Percentiles rank a stretch among this genome's conserved stretches.
Conservation (phyloP, 495 filamentous ascomycete species). For the Alectoria sarmentosa region DNA sequence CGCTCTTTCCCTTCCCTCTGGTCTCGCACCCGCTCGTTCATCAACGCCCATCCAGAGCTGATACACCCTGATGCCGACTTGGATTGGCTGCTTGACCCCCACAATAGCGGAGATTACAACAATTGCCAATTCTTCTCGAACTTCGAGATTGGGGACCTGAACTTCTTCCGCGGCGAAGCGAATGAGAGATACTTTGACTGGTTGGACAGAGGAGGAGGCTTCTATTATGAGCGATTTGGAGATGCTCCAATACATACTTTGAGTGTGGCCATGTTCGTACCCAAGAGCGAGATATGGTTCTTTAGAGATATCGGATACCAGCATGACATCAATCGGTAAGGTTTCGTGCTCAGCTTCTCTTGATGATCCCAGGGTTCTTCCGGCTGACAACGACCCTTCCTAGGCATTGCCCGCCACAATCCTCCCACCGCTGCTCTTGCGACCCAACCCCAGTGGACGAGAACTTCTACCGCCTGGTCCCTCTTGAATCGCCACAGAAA, state of each 20-base stretch:
- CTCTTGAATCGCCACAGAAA: slow-evolving; percentile 43
- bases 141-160: slow-evolving; percentile 56
- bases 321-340: slow-evolving; percentile 43
- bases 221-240: slow-evolving; percentile 57
- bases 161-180: slow-evolving; percentile 50
- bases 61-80: slow-evolving; percentile 45
- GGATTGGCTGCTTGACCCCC: slow-evolving; percentile 40
- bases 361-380: background rate
- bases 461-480: slow-evolving; percentile 47
- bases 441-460: slow-evolving; percentile 43
- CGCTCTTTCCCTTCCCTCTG: slow-evolving; percentile 45
- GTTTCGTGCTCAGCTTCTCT: background rate
- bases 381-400: background rate
- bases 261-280: slow-evolving; percentile 43
- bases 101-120: slow-evolving; percentile 38
- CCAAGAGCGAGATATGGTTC: slow-evolving; percentile 33
- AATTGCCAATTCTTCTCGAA: slow-evolving; percentile 54
- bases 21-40: slow-evolving; percentile 40
- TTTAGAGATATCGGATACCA: slow-evolving; percentile 50
- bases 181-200: slow-evolving; percentile 53
- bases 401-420: slow-evolving; percentile 33
- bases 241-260: slow-evolving; percentile 59
- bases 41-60: slow-evolving; percentile 39
- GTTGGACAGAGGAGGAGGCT: slow-evolving; percentile 50
- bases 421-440: slow-evolving; percentile 37